A percentile compares a stretch with the other conserved stretches of the same genome.
Conservation (phyloP, 2,329 filamentous ascomycete genomes). For the Phialophora expanda region DNA sequence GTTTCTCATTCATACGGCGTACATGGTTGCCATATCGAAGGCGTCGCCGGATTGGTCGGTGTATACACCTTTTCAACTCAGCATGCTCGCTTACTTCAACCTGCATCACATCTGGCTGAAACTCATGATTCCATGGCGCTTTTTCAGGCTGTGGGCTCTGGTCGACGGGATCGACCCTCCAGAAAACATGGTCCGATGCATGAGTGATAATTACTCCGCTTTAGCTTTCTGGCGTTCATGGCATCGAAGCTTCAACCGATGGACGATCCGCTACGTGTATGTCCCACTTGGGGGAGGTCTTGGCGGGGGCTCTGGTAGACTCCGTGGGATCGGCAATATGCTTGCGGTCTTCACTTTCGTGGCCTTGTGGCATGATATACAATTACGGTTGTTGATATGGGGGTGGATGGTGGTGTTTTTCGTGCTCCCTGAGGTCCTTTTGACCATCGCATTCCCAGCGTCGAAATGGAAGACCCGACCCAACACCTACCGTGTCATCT, state of each 20-base stretch:
- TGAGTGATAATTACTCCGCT: slow-evolving; percentile 91
- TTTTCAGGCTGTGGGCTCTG: slow-evolving; percentile 96
- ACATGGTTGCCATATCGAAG: slow-evolving; percentile 90
- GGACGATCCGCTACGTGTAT: slow-evolving; percentile 92
- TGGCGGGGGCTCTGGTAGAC: slow-evolving; percentile 48
- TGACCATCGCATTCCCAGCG: slow-evolving; percentile 72
- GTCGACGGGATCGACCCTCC: slow-evolving; percentile 91
- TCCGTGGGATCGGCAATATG: slow-evolving; percentile 73
- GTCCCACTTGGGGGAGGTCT: slow-evolving; percentile 74
- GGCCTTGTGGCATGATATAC: slow-evolving; percentile 96
- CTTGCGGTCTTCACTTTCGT: slow-evolving; percentile 93
- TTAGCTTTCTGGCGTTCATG: slow-evolving; percentile 93
- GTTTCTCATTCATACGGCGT: slow-evolving; percentile 86
- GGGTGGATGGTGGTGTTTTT: slow-evolving; percentile 96
- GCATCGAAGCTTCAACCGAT: slow-evolving; percentile 95
- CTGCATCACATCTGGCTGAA: slow-evolving; percentile 98
- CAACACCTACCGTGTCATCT: slow-evolving; percentile 77
- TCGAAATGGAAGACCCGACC: slow-evolving; percentile 72
- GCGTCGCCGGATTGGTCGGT: slow-evolving; percentile 76
- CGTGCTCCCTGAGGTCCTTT: slow-evolving; percentile 84
- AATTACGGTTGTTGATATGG: slow-evolving; percentile 88
- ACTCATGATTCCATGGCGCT: slow-evolving; percentile 93
- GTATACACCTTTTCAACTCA: slow-evolving; percentile 86
- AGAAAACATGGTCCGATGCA: slow-evolving; percentile 97
- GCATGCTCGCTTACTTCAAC: slow-evolving; percentile 92